Evolutionary conservation across 352 stramenopile genomes (phyloP).

Genomic region (Pythium biforme): DNA sequence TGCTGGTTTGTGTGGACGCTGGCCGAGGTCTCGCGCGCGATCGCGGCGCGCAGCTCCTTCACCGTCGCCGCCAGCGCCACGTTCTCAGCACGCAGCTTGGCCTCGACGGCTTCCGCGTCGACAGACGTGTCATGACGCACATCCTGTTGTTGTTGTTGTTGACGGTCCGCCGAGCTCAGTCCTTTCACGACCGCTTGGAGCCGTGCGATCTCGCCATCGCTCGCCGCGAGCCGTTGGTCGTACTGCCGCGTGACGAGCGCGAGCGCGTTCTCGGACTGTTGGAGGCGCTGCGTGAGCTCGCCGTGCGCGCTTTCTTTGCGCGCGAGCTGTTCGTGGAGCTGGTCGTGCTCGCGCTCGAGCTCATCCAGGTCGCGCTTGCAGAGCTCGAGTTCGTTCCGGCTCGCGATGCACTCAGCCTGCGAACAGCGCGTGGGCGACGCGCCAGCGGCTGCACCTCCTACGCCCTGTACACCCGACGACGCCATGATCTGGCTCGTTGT

Average conservation of each 20-base stretch:
- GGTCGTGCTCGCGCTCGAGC: slow-evolving; percentile 59
- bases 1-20: slow-evolving; percentile 35
- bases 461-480: too few relatives aligned
- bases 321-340: slow-evolving; percentile 60
- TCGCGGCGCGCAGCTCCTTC: slow-evolving; percentile 34
- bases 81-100: slow-evolving; percentile 39
- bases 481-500: not conserved
- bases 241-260: slow-evolving; percentile 14
- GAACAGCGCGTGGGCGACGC: slow-evolving; percentile 33
- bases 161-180: slow-evolving; percentile 15
- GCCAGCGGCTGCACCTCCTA: too few relatives aligned
- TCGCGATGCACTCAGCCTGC: slow-evolving; percentile 59
- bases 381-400: slow-evolving; percentile 65
- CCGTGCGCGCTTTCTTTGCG: slow-evolving; percentile 32
- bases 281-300: slow-evolving; percentile 16
- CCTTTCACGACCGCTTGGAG: slow-evolving; percentile 24
- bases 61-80: slow-evolving; percentile 36
- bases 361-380: slow-evolving; percentile 58
- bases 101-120: not conserved
- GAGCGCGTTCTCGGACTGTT: slow-evolving; percentile 15
- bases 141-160: slow-evolving; percentile 8
- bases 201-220: slow-evolving; percentile 30
- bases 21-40: slow-evolving; percentile 36
- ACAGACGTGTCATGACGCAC: not conserved
- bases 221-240: slow-evolving; percentile 18